Evolutionary conservation across 139 green algal species (phyloP), one percentile per base, ranked within the genome.

Genomic region (Gonium pectorale): DNA sequence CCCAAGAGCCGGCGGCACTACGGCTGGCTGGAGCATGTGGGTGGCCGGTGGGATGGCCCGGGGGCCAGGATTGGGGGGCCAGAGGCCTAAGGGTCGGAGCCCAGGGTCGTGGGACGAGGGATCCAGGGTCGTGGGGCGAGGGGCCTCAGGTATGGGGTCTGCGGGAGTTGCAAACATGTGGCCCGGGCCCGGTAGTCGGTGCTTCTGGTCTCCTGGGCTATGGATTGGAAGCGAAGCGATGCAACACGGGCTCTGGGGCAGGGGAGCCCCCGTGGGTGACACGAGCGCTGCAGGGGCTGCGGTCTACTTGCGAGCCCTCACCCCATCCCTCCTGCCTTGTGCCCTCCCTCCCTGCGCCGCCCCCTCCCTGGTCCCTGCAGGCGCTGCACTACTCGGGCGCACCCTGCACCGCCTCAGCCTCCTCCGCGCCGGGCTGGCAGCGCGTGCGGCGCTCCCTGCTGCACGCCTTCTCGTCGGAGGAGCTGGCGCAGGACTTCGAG

Each of bases 401-500:
- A 2, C 71, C 54, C 40, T 63, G 26, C 62, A 52, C 56, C n/a
- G 31, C 62, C 33, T 83, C 82, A 11, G n/a, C 49, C 26, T 2
- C 44, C 26, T 67, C 82, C n/a, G 59, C 63, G 21, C 7, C 26
- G 9, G 22, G 62, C 5, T 83, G 71, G 71, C 43, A 27, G 5
- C 24, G 40, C 9, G 26, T 78, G 46, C 82, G 82, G 19, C 70
- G 64, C 22, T 70, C 59, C 31, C 60, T 87, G 82, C 70, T 72
- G 19, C 44, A 77, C 54, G 75, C 82, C 49, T 87, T 83, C 59
- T 44, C 29, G 35, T 38, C 0, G 5, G 11, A 33, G 1, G 82
- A 87, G 59, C 49, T 87, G 43, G 4, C 15, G 21, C 13, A 83
- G 70, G 82, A 87, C 59, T 87, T 87, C 24, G 81, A 86, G 52